These are phyloP conservation scores for Fonsecaea nubica DNA, from an alignment of 2,329 filamentous ascomycete species.

Conservation along the genomic window DNA sequence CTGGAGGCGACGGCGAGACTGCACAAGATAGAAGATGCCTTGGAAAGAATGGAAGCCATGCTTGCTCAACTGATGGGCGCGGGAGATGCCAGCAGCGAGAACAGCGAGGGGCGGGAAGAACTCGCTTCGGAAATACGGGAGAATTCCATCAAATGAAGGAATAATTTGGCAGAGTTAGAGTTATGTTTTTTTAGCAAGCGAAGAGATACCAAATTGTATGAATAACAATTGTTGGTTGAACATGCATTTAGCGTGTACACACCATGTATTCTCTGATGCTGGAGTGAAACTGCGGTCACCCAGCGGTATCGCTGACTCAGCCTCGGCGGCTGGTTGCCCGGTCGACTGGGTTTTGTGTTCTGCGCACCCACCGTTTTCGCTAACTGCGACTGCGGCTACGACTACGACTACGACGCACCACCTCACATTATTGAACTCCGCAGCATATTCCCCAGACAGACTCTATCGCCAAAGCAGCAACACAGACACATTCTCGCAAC, in stretches of 20 bases:
- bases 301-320: too few species aligned
- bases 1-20: conserved; percentile 38
- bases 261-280: too few species aligned
- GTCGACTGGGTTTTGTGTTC: conserved; percentile 10
- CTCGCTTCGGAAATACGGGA: conserved; percentile 21
- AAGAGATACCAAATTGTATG: conserved; percentile 7
- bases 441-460: not conserved
- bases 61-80: conserved; percentile 30
- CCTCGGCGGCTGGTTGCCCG: conserved; percentile 19
- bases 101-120: conserved; percentile 28
- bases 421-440: not conserved
- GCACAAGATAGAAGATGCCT: conserved; percentile 37
- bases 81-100: conserved; percentile 30
- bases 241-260: not conserved
- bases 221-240: conserved; percentile 2
- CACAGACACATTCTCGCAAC: conserved; percentile 1
- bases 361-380: not conserved
- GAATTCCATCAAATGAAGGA: conserved; percentile 20
- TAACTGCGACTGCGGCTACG: not conserved
- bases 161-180: not conserved
- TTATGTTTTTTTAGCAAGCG: conserved; percentile 16
- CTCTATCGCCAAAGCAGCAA: not conserved
- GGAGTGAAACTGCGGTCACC: not conserved
- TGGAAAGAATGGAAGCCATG: conserved; percentile 38
- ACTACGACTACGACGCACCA: not conserved